Evolutionary conservation across 306 rosid species (phyloP).

Genomic region (Crataegus laevigata): DNA sequence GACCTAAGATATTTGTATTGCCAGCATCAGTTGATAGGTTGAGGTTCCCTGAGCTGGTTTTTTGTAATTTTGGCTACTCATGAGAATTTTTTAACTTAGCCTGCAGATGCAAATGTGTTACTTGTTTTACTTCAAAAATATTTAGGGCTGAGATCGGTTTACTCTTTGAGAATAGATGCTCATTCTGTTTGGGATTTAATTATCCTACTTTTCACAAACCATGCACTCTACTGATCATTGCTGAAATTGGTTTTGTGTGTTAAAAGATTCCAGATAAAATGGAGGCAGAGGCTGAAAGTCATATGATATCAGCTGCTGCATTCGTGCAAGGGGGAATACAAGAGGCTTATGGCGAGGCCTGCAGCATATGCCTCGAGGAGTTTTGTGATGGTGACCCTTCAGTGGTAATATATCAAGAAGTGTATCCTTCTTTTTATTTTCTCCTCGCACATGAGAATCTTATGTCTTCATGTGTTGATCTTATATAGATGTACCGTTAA

Average conservation of each 20-base stretch:
- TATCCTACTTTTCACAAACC: not conserved
- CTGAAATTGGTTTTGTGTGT: constrained; percentile 22
- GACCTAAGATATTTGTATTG: not conserved
- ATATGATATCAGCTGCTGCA: constrained; percentile 71
- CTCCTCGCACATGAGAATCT: not conserved
- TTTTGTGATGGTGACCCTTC: constrained; percentile 75
- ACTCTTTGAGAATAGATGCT: not conserved
- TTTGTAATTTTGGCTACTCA: not conserved
- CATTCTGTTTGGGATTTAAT: constrained; percentile 3
- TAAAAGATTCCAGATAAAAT: constrained; percentile 46
- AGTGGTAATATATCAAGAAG: constrained; percentile 36
- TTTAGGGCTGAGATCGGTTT: not conserved
- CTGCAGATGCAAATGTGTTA: not conserved
- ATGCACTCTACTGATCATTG: not conserved
- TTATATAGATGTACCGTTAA: constrained; percentile 13
- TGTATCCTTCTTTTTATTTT: not conserved
- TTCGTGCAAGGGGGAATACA: constrained; percentile 98
- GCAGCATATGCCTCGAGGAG: constrained; percentile 97
- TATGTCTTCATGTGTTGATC: not conserved
- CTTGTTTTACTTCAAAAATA: not conserved
- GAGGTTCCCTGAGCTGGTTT: not conserved
- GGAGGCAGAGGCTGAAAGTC: constrained; percentile 39
- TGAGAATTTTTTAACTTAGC: not conserved
- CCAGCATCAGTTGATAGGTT: constrained; percentile 1
- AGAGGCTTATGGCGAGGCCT: constrained; percentile 75